Conservation (phyloP, 1,284 basidiomycete species). For the Tremellales sp. region DNA sequence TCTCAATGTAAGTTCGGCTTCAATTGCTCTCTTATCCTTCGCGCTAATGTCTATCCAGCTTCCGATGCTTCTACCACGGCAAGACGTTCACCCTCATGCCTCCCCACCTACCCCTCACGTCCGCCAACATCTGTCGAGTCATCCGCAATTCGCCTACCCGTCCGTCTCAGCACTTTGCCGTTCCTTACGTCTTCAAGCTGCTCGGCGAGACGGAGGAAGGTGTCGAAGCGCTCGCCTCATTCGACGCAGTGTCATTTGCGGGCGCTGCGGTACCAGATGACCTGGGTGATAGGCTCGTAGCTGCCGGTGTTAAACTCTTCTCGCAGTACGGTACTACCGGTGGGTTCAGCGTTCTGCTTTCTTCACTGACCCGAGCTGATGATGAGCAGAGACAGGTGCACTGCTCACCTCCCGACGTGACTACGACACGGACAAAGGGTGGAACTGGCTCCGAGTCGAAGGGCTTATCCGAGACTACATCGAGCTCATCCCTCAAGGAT, state of each 20-base stretch:
- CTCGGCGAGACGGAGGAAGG: conserved; percentile 57
- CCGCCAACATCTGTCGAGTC: conserved; percentile 50
- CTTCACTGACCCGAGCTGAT: background rate
- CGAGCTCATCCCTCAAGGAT: conserved; percentile 52
- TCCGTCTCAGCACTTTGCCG: conserved; percentile 46
- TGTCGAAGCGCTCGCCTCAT: conserved; percentile 49
- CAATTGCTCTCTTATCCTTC: background rate
- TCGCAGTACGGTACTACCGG: conserved; percentile 56
- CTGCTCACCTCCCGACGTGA: conserved; percentile 55
- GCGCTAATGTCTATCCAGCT: conserved; percentile 15
- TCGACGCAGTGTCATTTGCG: conserved; percentile 54
- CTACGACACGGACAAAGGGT: conserved; percentile 54
- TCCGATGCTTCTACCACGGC: conserved; percentile 50
- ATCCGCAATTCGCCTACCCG: conserved; percentile 43
- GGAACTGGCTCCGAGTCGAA: conserved; percentile 57
- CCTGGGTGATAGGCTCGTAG: conserved; percentile 57
- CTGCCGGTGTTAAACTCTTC: conserved; percentile 55
- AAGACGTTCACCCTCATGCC: conserved; percentile 57
- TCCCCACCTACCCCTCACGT: conserved; percentile 55
- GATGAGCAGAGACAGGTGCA: conserved; percentile 37
- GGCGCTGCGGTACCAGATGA: conserved; percentile 51
- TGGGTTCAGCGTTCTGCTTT: conserved; percentile 6
- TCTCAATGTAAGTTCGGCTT: conserved; percentile 50
- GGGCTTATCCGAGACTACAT: conserved; percentile 51
- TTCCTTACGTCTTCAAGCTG: conserved; percentile 53